Base-by-base conservation (phyloP, 768 basidiomycete species). In the Cystobasidium ongulense region DNA sequence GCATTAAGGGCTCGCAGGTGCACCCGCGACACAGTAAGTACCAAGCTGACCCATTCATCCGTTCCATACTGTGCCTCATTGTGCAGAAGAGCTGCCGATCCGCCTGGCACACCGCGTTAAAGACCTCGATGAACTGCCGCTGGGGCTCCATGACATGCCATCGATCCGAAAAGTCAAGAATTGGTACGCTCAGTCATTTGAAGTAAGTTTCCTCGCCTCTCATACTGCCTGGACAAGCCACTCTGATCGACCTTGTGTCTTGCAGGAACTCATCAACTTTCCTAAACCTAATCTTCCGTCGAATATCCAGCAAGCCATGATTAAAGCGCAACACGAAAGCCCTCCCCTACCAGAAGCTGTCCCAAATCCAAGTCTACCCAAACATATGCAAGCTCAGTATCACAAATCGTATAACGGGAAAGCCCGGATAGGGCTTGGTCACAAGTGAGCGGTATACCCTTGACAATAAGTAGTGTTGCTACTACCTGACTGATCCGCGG, bases 181-280 rank as follows among this genome's bases (percentile, higher is more conserved):
- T 79, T 99, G 96, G 96, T 99, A 99, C 81, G 95, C 95, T 0
- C 92, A 98, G 83, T 92, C 90, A 18, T 98, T 99, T 81, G 91
- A 98, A 86, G 95, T 94, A 66, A 64, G 88, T 83, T 65, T 15
- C 31, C n/a, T 1, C n/a, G 27, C 64, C 36, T 5, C 27, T 11
- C 23, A 61, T 11, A 63, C 1, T 75, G 0, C n/a, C n/a, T 43
- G 52, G 21, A 10, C 10, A 39, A 63, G 5, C 36, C 50, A 25
- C 29, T 35, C 75, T 46, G 31, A 53, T 50, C 23, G 25, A 13
- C 18, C 17, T 27, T 54, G 0, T n/a, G 33, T 31, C 52, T n/a
- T 41, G 35, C 66, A 97, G 94, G 95, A 97, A 84, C 85, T 98
- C 71, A 87, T 97, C 81, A 85, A 83, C 64, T 95, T 95, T 78